Conservation (phyloP, 1,139 yeast species). For the Eremothecium sinecaudum region DNA sequence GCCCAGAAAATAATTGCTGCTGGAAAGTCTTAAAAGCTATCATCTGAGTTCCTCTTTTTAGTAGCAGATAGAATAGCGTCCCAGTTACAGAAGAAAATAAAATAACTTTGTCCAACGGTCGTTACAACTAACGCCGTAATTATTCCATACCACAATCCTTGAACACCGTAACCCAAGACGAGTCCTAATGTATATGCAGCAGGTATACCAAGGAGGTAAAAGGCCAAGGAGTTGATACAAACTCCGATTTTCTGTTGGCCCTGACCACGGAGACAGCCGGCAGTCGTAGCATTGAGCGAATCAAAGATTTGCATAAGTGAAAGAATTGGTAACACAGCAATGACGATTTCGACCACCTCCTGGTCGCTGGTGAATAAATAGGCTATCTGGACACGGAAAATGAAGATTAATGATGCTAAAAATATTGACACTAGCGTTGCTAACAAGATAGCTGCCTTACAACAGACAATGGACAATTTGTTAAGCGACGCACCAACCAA, state of each 20-base stretch:
- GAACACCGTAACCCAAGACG: conserved; percentile 41
- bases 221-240: conserved; percentile 60
- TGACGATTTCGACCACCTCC: conserved; percentile 45
- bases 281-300: conserved; percentile 72
- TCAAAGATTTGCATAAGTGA: conserved; percentile 70
- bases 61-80: conserved; percentile 31
- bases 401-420: conserved; percentile 46
- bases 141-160: conserved; percentile 86
- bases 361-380: conserved; percentile 59
- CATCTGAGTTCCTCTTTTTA: conserved; percentile 21
- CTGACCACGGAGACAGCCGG: conserved; percentile 78
- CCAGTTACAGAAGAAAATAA: conserved; percentile 34
- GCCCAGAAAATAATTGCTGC: too few species aligned
- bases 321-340: conserved; percentile 59
- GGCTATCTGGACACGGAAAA: conserved; percentile 52
- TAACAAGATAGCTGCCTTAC: conserved; percentile 51
- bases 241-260: conserved; percentile 85
- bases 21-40: background rate
- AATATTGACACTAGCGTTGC: conserved; percentile 49
- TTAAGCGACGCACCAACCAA: conserved; percentile 73
- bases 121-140: conserved; percentile 65
- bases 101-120: conserved; percentile 47
- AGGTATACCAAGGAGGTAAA: conserved; percentile 65
- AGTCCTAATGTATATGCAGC: conserved; percentile 58
- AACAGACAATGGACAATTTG: conserved; percentile 53